Percentiles rank a stretch among this genome's conserved stretches.
Evolutionary conservation across 2,329 filamentous ascomycete genomes (phyloP).

Genomic region (Emmonsiellopsis sp.): DNA sequence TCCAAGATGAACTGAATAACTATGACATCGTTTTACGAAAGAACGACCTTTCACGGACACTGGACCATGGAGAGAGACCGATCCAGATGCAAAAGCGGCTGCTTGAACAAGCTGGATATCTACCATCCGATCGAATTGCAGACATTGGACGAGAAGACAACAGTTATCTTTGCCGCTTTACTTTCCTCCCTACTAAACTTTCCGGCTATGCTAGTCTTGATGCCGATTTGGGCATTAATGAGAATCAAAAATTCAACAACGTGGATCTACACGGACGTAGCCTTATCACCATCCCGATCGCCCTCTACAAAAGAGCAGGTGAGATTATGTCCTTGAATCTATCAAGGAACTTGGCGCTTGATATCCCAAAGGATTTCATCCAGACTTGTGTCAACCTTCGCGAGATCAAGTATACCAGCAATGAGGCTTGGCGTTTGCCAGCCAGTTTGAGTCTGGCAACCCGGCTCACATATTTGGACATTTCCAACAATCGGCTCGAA

Average conservation of each 20-base stretch:
- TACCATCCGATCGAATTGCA: conserved; percentile 75
- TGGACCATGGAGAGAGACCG: conserved; percentile 70
- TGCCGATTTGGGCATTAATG: conserved; percentile 68
- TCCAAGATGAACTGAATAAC: conserved; percentile 82
- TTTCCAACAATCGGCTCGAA: conserved; percentile 89
- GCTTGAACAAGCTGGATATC: conserved; percentile 85
- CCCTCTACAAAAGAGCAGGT: conserved; percentile 77
- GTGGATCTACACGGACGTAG: conserved; percentile 87
- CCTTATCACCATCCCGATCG: conserved; percentile 88
- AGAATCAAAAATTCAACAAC: conserved; percentile 84
- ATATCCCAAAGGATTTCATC: conserved; percentile 93
- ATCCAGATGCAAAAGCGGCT: conserved; percentile 86
- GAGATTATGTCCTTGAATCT: conserved; percentile 95
- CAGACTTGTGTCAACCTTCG: conserved; percentile 83
- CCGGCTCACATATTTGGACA: conserved; percentile 78
- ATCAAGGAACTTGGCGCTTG: conserved; percentile 82
- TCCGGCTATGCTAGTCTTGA: conserved; percentile 67
- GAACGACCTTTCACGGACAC: conserved; percentile 76
- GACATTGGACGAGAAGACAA: conserved; percentile 95
- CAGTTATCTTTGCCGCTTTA: conserved; percentile 91
- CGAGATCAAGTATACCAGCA: conserved; percentile 93
- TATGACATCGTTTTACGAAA: conserved; percentile 95
- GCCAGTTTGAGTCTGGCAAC: conserved; percentile 72
- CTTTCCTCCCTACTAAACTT: conserved; percentile 83
- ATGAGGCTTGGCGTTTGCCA: conserved; percentile 80